phyloP scores from a whole-genome alignment of 805 yeast genomes.

The Scheffersomyces amazonensis region DNA sequence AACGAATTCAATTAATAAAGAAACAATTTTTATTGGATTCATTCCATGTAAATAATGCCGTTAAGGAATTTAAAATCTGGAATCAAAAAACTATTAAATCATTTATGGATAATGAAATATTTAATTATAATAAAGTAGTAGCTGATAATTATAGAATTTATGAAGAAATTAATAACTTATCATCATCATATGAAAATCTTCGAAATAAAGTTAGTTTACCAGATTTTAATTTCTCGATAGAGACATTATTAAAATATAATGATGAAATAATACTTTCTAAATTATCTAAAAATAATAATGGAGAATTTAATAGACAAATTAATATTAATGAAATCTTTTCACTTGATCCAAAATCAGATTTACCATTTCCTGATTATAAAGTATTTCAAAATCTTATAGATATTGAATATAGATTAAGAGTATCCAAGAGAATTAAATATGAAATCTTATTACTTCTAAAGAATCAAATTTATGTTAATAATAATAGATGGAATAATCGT shows the following conservation, averaged over 20 bases:
- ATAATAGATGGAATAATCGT: constrained; percentile 33
- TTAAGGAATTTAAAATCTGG: constrained; percentile 27
- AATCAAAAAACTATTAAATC: constrained; percentile 14
- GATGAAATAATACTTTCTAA: constrained; percentile 14
- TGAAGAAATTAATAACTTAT: constrained; percentile 17
- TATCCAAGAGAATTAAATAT: constrained; percentile 30
- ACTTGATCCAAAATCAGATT: constrained; percentile 16
- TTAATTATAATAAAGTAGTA: constrained; percentile 26
- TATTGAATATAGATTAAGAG: constrained; percentile 30
- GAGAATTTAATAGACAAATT: constrained; percentile 6
- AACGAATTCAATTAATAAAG: constrained; percentile 4
- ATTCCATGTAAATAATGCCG: constrained; percentile 28
- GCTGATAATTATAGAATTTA: constrained; percentile 28
- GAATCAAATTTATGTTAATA: constrained; percentile 25
- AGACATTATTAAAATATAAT: constrained; percentile 24
- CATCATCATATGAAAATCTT: constrained; percentile 20
- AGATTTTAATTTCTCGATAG: constrained; percentile 21
- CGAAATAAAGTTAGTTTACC: constrained; percentile 23
- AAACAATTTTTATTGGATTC: constrained; percentile 31
- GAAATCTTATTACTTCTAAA: constrained; percentile 32
- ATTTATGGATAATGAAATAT: constrained; percentile 21
- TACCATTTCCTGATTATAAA: constrained; percentile 26
- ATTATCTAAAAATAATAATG: constrained; percentile 12
- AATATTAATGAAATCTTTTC: constrained; percentile 24
- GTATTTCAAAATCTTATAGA: constrained; percentile 28